Conservation (phyloP, 768 basidiomycete genomes). For the Lentinula raphanica region DNA sequence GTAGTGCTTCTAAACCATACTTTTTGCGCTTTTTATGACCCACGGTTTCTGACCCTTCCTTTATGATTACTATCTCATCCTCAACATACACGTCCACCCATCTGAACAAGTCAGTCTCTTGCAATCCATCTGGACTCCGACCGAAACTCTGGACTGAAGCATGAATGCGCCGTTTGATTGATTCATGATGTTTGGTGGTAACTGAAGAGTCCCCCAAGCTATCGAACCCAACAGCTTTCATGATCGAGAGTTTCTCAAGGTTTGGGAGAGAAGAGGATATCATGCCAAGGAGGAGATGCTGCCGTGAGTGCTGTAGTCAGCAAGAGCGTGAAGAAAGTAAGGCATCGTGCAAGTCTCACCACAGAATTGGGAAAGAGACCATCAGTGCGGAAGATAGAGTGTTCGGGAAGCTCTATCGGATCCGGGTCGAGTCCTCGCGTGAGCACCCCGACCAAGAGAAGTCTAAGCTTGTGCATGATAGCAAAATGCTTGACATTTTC, state of each 20-base stretch:
- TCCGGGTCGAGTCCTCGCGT: not conserved
- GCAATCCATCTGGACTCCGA: not conserved
- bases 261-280: not conserved
- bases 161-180: not conserved
- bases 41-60: not conserved
- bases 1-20: not conserved
- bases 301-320: no score
- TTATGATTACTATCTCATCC: not conserved
- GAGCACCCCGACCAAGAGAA: not conserved
- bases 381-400: not conserved
- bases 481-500: not conserved
- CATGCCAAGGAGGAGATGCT: slow-evolving; percentile 1
- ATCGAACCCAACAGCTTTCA: not conserved
- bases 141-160: not conserved
- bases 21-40: not conserved
- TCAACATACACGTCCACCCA: not conserved
- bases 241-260: not conserved
- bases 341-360: not conserved
- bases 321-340: not conserved
- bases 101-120: not conserved
- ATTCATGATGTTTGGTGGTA: not conserved
- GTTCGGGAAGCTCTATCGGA: not conserved
- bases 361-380: not conserved
- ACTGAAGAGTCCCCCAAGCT: not conserved
- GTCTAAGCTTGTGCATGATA: not conserved